Evolutionary conservation across 2,329 filamentous ascomycete species (phyloP).

Genomic region (Teratosphaeria destructans): DNA sequence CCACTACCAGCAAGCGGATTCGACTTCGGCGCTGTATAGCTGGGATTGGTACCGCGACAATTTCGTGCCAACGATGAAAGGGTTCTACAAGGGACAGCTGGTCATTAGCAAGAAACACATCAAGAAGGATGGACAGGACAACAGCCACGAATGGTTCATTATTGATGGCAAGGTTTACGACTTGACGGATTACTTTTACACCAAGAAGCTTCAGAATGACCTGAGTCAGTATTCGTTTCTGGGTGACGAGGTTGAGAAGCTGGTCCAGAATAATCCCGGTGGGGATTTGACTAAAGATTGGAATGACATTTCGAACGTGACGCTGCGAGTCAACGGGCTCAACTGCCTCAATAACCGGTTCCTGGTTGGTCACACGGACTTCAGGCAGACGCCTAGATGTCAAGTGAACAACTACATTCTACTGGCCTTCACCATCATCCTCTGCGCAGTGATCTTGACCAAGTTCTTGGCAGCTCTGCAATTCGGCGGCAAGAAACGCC

Average conservation of each 20-base stretch:
- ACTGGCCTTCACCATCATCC: slow-evolving; percentile 72
- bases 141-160: slow-evolving; percentile 68
- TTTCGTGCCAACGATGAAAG: slow-evolving; percentile 70
- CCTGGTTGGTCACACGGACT: slow-evolving; percentile 74
- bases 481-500: slow-evolving; percentile 82
- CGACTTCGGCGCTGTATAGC: slow-evolving; percentile 46
- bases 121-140: slow-evolving; percentile 52
- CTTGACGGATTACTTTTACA: slow-evolving; percentile 83
- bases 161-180: slow-evolving; percentile 73
- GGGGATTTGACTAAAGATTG: slow-evolving; percentile 61
- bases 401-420: slow-evolving; percentile 87
- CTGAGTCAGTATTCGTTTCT: slow-evolving; percentile 58
- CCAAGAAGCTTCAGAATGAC: slow-evolving; percentile 48
- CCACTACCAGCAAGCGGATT: slow-evolving; percentile 42
- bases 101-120: slow-evolving; percentile 58
- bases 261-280: slow-evolving; percentile 70
- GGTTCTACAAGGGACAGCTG: slow-evolving; percentile 79
- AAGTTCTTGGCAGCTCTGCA: slow-evolving; percentile 93
- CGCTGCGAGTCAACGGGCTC: slow-evolving; percentile 54
- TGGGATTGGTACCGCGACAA: slow-evolving; percentile 65
- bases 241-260: slow-evolving; percentile 52
- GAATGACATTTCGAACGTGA: slow-evolving; percentile 42
- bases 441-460: slow-evolving; percentile 67
- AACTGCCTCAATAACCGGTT: slow-evolving; percentile 77
- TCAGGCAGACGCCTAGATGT: slow-evolving; percentile 65